Evolutionary conservation across 768 basidiomycete genomes (phyloP), one percentile per base, ranked within the genome.

Genomic region (Phlebiopsis flavidoalba): DNA sequence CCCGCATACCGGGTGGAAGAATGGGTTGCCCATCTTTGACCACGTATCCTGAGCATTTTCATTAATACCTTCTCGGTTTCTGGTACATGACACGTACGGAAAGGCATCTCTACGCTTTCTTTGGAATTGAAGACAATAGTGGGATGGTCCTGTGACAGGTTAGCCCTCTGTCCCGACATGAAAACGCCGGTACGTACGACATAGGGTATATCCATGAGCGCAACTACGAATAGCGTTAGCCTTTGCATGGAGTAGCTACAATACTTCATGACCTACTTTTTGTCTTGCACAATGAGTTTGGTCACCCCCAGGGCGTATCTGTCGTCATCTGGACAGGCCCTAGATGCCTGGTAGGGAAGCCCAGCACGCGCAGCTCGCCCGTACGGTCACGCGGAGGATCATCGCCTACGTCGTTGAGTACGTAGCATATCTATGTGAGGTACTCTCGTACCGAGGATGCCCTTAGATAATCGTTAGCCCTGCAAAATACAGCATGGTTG

Each of bases 71-170:
- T 43, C 11, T 17, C 33, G 33, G 4, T 4, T 17, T 14, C n/a
- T 40, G 19, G 11, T 24, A 3, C 17, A 43, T 1, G 24, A 58
- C 37, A 43, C 36, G 8, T 21, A 82, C 90, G 78, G 79, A 99
- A 99, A 0, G 97, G 97, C 97, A 99, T 99, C 75, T 98, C 94
- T 5, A 98, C 93, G 48, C 89, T 90, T 72, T 99, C 97, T 66
- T 85, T 87, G 4, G 82, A 71, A 66, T 89, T 91, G 79, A 98
- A 98, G 17, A 65, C 75, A 69, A 99, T 96, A 0, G 94, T 96
- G 0, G 97, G 97, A 72, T 85, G 85, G 67, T 94, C 89, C 92
- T 96, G 60, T 40, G 37, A 26, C 14, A 7, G 31, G 21, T 50
- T n/a, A 40, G 8, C 40, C 8, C 48, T 15, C 21, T 8, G 17